Base-by-base conservation (phyloP, 2,329 filamentous ascomycete species). In the Xylariaceae sp. region DNA sequence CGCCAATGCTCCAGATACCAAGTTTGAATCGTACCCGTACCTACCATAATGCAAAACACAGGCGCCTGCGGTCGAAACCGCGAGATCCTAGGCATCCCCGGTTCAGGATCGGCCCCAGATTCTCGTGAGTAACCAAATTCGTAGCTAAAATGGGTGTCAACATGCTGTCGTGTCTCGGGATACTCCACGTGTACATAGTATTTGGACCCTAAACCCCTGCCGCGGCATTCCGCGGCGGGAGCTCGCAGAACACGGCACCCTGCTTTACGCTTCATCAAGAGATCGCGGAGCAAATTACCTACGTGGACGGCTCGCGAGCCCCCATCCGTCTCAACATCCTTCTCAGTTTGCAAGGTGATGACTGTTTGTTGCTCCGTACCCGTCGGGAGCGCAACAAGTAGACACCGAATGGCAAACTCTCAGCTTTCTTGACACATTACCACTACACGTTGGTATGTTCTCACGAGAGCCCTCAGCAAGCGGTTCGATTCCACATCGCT, bases 171-270 rank as follows among this genome's bases (percentile, higher is more conserved):
- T 60, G 58, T 56, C 51, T 56, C 46, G 53, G 41, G 48, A 47
- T n/a, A 49, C 22, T 45, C 53, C 58, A 60, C 58, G 58, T 58
- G 57, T 58, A 58, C 44, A 46, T 49, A 41, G 40, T 55, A 37
- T 51, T 47, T 53, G 43, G 32, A 37, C 12, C 49, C 16, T 21
- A 8, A 46, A 49, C 18, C 19, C 53, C 50, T 34, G 45, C 30
- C 5, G 36, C 53, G 40, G 40, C 26, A 34, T 37, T 39, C 19
- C 16, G 36, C 53, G 22, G 22, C 55, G 55, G 58, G 19, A 39
- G 26, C 45, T 40, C 26, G 53, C 57, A 58, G 55, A 37, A 37
- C 21, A 45, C 30, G 40, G 45, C 41, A 44, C 42, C 30, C 26
- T 43, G 15, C 39, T 30, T 46, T 43, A 19, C 10, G 39, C 52